Conservation (phyloP, 495 filamentous ascomycete species). For the Hyaloscypha hepaticicola region DNA sequence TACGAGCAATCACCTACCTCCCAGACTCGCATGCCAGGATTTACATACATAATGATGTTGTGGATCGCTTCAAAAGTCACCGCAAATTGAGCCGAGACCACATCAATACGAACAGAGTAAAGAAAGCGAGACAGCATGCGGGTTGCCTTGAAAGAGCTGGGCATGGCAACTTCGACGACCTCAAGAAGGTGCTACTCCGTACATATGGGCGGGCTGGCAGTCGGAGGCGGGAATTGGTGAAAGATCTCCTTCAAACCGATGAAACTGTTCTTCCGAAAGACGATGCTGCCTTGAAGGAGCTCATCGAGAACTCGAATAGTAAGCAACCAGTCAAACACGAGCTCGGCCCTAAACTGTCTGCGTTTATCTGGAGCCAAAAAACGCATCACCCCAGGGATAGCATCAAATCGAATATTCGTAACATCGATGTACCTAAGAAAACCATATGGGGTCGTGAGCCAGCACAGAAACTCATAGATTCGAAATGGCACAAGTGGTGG, state of each 20-base stretch:
- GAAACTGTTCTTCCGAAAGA: slow-evolving; percentile 20
- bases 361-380: slow-evolving; percentile 31
- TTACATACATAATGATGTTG: slow-evolving; percentile 57
- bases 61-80: slow-evolving; percentile 50
- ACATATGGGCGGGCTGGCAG: slow-evolving; percentile 76
- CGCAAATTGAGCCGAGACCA: slow-evolving; percentile 5
- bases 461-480: slow-evolving; percentile 49
- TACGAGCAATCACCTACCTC: slow-evolving; percentile 84
- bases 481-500: slow-evolving; percentile 63
- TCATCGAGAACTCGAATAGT: slow-evolving; percentile 5
- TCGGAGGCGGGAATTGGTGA: slow-evolving; percentile 58
- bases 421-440: slow-evolving; percentile 49
- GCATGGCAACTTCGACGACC: slow-evolving; percentile 58
- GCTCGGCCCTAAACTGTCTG: slow-evolving; percentile 22
- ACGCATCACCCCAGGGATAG: slow-evolving; percentile 26
- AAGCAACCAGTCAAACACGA: not conserved
- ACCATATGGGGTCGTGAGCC: slow-evolving; percentile 66
- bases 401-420: slow-evolving; percentile 34
- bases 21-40: slow-evolving; percentile 67
- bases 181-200: slow-evolving; percentile 61
- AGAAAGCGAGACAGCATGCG: slow-evolving; percentile 38
- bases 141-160: slow-evolving; percentile 56
- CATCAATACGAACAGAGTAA: slow-evolving; percentile 24
- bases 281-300: slow-evolving; percentile 9
- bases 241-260: slow-evolving; percentile 10